Evolutionary conservation across 495 filamentous ascomycete species (phyloP).

Genomic region (Aeminium ludgeri): DNA sequence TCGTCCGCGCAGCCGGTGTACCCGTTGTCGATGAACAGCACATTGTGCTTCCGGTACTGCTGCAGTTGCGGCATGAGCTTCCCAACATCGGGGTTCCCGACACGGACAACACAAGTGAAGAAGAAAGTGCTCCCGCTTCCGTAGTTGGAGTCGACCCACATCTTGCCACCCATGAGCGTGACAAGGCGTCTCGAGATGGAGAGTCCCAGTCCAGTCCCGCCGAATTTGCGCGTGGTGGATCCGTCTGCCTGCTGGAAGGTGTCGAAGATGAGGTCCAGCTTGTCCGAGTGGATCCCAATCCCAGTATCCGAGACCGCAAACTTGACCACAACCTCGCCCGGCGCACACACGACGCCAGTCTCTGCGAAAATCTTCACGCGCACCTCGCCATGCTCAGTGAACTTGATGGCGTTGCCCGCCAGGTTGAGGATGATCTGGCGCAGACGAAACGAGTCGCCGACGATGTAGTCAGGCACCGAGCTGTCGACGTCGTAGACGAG

Average conservation of each 20-base stretch:
- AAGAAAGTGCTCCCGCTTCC: conserved; percentile 90
- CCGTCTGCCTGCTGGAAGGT: conserved; percentile 99
- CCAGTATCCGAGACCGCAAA: conserved; percentile 95
- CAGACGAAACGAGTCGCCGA: conserved; percentile 91
- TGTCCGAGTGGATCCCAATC: conserved; percentile 91
- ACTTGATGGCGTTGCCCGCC: conserved; percentile 79
- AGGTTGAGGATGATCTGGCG: conserved; percentile 85
- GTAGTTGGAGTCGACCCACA: conserved; percentile 91
- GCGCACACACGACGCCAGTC: conserved; percentile 45
- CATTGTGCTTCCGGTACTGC: conserved; percentile 81
- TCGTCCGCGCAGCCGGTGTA: conserved; percentile 56
- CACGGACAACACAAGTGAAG: conserved; percentile 87
- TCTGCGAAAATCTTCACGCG: conserved; percentile 79
- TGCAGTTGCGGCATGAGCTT: conserved; percentile 69
- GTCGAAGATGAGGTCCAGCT: conserved; percentile 95
- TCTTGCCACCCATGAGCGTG: conserved; percentile 91
- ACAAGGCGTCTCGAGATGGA: conserved; percentile 94
- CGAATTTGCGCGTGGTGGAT: conserved; percentile 91
- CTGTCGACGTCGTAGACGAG: conserved; percentile 89
- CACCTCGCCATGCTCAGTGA: conserved; percentile 94
- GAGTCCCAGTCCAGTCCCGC: conserved; percentile 85
- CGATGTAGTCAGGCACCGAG: conserved; percentile 88
- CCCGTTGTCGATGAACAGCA: conserved; percentile 92
- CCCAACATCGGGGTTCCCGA: conserved; percentile 65
- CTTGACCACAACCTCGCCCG: conserved; percentile 80